A percentile compares a stretch with the other conserved stretches of the same genome.
These are phyloP conservation scores for Tricholomella constricta DNA, from an alignment of 768 basidiomycete genomes.

Conservation along the genomic window DNA sequence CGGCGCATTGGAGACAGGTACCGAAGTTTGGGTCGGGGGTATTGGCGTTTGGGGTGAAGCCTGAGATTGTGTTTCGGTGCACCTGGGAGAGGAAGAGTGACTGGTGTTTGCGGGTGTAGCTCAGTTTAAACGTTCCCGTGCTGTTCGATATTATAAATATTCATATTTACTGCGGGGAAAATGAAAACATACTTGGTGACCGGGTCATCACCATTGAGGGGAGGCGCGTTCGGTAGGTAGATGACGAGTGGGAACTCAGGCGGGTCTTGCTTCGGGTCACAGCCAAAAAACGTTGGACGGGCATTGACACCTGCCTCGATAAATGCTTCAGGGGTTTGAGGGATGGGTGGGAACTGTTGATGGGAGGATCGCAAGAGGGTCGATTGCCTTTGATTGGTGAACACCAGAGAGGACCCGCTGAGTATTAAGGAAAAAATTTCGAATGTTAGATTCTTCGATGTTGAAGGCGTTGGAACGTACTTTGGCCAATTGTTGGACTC, in stretches of 20 bases:
- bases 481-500: constrained; percentile 67
- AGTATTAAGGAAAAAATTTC: neutral
- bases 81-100: constrained; percentile 64
- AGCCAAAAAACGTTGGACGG: constrained; percentile 82
- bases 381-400: constrained; percentile 44
- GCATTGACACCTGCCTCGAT: constrained; percentile 60
- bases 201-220: constrained; percentile 58
- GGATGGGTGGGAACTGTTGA: constrained; percentile 67
- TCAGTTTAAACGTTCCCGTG: constrained; percentile 58
- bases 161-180: no score
- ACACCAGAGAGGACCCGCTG: constrained; percentile 57
- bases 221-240: constrained; percentile 80
- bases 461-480: constrained; percentile 36
- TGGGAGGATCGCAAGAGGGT: constrained; percentile 50
- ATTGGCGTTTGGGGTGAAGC: constrained; percentile 62
- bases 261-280: constrained; percentile 51
- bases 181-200: constrained; percentile 56
- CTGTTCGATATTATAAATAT: no score
- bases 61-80: constrained; percentile 53
- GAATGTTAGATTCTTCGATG: neutral
- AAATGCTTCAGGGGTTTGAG: constrained; percentile 51
- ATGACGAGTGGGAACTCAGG: constrained; percentile 68
- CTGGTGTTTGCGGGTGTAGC: constrained; percentile 57
- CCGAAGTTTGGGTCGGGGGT: constrained; percentile 62
- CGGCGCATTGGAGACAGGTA: constrained; percentile 69